Percentiles rank a stretch among this genome's conserved stretches.
phyloP scores from a whole-genome alignment of 139 green algal species.

The Deuterostichococcus epilithicus region DNA sequence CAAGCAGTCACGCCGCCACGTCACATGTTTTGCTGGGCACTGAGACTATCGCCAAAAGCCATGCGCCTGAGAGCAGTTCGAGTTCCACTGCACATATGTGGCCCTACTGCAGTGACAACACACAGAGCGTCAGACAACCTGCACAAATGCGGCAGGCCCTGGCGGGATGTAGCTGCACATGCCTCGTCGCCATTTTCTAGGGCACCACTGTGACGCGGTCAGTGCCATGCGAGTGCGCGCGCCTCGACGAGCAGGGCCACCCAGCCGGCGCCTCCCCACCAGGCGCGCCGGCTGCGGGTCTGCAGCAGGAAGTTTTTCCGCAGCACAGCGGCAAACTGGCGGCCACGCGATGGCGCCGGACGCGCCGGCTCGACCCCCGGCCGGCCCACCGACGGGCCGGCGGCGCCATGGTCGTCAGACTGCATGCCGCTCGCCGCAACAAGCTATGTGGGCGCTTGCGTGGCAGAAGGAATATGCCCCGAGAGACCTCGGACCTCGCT shows the following conservation, averaged over 20 bases:
- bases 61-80: too few species aligned
- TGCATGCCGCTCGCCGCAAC: background rate
- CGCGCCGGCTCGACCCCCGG: background rate
- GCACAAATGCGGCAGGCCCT: too few species aligned
- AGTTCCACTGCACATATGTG: too few species aligned
- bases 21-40: background rate
- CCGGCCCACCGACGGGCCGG: background rate
- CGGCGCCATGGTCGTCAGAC: background rate
- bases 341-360: background rate
- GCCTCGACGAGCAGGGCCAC: conserved; percentile 31
- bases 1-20: background rate
- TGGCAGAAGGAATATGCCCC: too few species aligned
- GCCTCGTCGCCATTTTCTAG: too few species aligned
- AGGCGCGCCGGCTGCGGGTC: conserved; percentile 24
- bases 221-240: background rate
- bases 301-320: conserved; percentile 58
- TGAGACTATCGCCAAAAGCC: too few species aligned
- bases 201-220: background rate
- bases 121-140: too few species aligned
- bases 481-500: too few species aligned
- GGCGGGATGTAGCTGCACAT: too few species aligned
- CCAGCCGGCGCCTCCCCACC: conserved; percentile 41
- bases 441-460: too few species aligned
- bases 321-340: conserved; percentile 50
- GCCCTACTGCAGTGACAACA: too few species aligned